phyloP scores from a whole-genome alignment of 495 filamentous ascomycete species.

The Astrocystis sublimbata region DNA sequence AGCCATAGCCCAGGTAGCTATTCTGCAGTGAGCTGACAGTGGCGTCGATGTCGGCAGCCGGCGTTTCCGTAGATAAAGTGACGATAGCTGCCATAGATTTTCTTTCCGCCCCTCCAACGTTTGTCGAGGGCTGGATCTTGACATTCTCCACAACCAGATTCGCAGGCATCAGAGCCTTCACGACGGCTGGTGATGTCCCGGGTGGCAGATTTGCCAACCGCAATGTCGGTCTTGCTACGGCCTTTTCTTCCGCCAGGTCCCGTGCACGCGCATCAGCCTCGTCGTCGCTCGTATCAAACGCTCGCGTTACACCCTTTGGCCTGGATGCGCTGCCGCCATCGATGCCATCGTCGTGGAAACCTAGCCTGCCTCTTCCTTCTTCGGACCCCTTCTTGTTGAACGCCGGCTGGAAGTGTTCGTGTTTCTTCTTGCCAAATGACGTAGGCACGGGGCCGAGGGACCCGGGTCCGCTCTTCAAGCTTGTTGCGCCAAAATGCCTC shows the following conservation, averaged over 20 bases:
- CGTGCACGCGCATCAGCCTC: constrained; percentile 37
- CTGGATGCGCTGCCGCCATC: constrained; percentile 20
- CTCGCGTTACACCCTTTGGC: constrained; percentile 38
- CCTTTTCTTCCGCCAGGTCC: constrained; percentile 63
- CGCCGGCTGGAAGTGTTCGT: constrained; percentile 42
- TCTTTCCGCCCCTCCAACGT: constrained; percentile 59
- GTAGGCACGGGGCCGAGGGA: constrained; percentile 67
- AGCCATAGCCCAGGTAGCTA: constrained; percentile 83
- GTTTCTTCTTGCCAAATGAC: constrained; percentile 47
- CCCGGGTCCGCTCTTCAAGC: constrained; percentile 69
- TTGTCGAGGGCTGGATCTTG: constrained; percentile 59
- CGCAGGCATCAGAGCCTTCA: constrained; percentile 71
- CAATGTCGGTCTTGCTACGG: constrained; percentile 84
- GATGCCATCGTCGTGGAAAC: constrained; percentile 39
- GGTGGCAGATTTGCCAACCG: constrained; percentile 64
- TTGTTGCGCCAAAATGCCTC: constrained; percentile 45
- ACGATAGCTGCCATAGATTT: constrained; percentile 82
- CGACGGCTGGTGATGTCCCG: constrained; percentile 66
- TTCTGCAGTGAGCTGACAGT: constrained; percentile 78
- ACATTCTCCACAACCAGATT: constrained; percentile 75
- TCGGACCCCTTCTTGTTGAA: constrained; percentile 25
- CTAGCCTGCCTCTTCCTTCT: constrained; percentile 37
- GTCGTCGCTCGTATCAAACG: constrained; percentile 49
- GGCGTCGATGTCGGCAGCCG: constrained; percentile 80
- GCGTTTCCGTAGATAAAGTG: constrained; percentile 80